phyloP scores from a whole-genome alignment of 352 stramenopile genomes.

The Pythium biforme region DNA sequence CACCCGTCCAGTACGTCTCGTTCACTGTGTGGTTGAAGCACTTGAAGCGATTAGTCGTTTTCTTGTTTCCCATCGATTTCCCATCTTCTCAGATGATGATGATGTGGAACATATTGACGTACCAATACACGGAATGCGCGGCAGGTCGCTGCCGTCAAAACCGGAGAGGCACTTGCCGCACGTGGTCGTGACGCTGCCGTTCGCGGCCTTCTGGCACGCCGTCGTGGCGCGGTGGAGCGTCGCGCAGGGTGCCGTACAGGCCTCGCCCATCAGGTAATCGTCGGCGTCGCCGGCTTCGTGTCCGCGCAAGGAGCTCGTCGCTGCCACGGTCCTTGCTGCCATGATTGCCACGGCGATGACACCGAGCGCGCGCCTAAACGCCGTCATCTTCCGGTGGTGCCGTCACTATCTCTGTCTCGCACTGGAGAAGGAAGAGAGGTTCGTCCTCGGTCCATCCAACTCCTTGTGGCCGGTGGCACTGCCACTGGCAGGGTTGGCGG shows the following conservation, averaged over 20 bases:
- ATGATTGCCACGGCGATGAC: neutral
- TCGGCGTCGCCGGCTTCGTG: neutral
- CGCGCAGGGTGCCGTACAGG: conserved; percentile 3
- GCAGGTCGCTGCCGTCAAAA: conserved; percentile 1
- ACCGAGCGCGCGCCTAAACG: neutral
- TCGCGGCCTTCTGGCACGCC: neutral
- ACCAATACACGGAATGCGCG: conserved; percentile 6
- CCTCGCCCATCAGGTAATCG: neutral
- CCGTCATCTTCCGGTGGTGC: neutral
- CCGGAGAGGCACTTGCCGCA: conserved; percentile 20
- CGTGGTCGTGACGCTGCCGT: neutral
- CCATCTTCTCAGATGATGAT: neutral
- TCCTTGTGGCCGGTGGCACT: too few species aligned
- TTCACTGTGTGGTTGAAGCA: conserved; percentile 3
- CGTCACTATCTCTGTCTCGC: neutral
- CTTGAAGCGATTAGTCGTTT: neutral
- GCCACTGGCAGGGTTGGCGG: too few species aligned
- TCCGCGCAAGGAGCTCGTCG: too few species aligned
- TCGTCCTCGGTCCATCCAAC: neutral
- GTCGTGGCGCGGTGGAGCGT: conserved; percentile 6
- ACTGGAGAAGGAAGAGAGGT: too few species aligned
- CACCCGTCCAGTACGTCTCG: conserved; percentile 14
- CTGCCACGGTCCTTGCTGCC: neutral
- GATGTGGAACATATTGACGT: neutral
- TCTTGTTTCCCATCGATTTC: neutral